Evolutionary conservation across 371 early-diverging fungal species (phyloP), one percentile per base, ranked within the genome.

Genomic region (Capniomyces stellatus): DNA sequence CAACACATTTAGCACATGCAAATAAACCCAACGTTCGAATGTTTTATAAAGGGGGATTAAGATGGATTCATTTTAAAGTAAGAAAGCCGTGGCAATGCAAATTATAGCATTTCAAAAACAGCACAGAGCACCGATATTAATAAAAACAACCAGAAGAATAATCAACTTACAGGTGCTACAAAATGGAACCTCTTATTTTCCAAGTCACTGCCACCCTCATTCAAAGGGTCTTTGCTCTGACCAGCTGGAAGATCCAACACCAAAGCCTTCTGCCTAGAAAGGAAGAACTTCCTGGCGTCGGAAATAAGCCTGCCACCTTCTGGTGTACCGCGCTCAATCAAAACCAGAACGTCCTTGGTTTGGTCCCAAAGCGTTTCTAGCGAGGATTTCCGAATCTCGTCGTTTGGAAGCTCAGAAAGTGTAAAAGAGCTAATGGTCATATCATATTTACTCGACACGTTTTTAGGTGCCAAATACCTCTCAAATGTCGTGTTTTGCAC

Each of bases 301-400:
- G 76, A 76, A 42, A 91, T 75, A 25, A 72, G 70, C 22, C 73
- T 63, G 57, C 79, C 86, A 2, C 90, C 86, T 53, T 69, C 69
- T 0, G 90, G 88, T 1, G 87, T 87, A 18, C 92, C 93, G 24
- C 87, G 76, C 49, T 92, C 93, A 46, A 92, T 72, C 51, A 92
- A 58, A 18, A 89, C 86, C 64, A 92, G 64, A 4, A 78, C 71
- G 63, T 89, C 87, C 8, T 65, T 62, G 21, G 91, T 86, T 31
- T 75, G 74, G 12, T 72, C 62, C 92, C 92, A 91, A 29, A 91
- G 61, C 12, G 77, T 72, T 30, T 83, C 74, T 22, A 91, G 60
- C 0, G 82, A 75, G 3, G 76, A 67, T 47, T 71, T 66, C 49
- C 85, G 81, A 15, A 83, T 46, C 4, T 73, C 72, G 30, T 76